Percentiles rank a stretch among this genome's conserved stretches.
Conservation (phyloP, 495 filamentous ascomycete genomes). For the Lophiotrema nucula region DNA sequence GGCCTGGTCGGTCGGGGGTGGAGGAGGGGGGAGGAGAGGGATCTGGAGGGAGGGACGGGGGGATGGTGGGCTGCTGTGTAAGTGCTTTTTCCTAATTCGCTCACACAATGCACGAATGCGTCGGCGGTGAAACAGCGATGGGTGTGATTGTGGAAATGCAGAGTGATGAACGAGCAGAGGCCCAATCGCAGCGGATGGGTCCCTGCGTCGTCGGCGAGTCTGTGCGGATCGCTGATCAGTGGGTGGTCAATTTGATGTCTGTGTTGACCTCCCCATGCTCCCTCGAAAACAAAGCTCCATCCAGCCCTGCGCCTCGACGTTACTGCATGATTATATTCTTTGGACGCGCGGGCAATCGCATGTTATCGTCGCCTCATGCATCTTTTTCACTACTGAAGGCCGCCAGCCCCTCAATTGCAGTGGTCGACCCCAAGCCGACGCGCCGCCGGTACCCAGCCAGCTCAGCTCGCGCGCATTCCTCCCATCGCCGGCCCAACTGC, state of each 20-base stretch:
- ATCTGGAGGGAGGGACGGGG: no score
- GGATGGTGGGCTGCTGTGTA: no score
- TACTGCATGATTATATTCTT: neutral
- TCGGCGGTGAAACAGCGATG: neutral
- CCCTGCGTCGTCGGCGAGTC: neutral
- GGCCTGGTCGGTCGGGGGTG: no score
- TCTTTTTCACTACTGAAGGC: neutral
- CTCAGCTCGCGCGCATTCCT: conserved; percentile 13
- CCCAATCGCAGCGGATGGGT: neutral
- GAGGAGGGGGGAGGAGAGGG: no score
- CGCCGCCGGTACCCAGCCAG: neutral
- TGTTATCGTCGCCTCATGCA: neutral
- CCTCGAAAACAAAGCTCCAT: neutral
- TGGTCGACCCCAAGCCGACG: neutral
- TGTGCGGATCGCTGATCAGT: no score
- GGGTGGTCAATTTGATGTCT: neutral
- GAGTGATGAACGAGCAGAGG: neutral
- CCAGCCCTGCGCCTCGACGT: neutral
- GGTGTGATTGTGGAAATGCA: neutral
- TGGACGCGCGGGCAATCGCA: neutral
- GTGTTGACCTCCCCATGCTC: neutral
- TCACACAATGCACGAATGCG: no score
- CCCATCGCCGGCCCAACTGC: conserved; percentile 22
- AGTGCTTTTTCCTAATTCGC: no score
- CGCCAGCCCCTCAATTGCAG: neutral